Evolutionary conservation across 1,284 basidiomycete species (phyloP).

Genomic region (Pseudozyma hubeiensis): DNA sequence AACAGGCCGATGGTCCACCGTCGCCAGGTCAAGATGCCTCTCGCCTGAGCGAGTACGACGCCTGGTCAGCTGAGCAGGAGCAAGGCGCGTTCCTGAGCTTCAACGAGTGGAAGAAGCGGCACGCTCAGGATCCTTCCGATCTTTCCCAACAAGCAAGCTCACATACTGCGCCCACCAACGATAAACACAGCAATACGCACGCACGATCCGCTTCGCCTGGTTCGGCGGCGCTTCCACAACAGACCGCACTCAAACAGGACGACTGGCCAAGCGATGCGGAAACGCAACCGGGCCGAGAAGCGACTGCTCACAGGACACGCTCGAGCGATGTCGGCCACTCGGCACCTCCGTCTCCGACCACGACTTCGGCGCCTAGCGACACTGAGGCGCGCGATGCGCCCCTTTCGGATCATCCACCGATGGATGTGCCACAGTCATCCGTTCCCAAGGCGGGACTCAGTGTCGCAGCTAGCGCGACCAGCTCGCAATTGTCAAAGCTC

Average conservation of each 20-base stretch:
- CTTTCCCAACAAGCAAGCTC: background rate
- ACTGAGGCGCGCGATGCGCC: background rate
- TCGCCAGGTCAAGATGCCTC: background rate
- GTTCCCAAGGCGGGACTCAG: conserved; percentile 13
- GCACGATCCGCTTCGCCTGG: conserved; percentile 4
- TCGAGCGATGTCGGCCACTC: background rate
- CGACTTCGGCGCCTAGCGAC: background rate
- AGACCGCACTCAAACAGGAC: background rate
- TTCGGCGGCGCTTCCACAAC: background rate
- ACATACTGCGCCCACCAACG: background rate
- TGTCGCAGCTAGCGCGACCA: conserved; percentile 44
- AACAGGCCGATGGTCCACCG: background rate
- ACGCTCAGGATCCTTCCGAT: conserved; percentile 10
- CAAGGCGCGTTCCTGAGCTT: conserved; percentile 43
- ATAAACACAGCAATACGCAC: background rate
- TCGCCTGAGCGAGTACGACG: conserved; percentile 36
- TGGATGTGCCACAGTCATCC: background rate
- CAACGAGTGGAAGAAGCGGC: conserved; percentile 46
- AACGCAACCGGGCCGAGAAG: background rate
- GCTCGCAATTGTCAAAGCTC: conserved; percentile 48
- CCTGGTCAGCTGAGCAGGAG: conserved; percentile 49
- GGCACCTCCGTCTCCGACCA: background rate
- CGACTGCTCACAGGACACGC: background rate
- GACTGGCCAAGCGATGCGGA: background rate
- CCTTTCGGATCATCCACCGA: background rate